Evolutionary conservation across 495 filamentous ascomycete genomes (phyloP), one percentile per base, ranked within the genome.

Genomic region (Xylaria nigripes): DNA sequence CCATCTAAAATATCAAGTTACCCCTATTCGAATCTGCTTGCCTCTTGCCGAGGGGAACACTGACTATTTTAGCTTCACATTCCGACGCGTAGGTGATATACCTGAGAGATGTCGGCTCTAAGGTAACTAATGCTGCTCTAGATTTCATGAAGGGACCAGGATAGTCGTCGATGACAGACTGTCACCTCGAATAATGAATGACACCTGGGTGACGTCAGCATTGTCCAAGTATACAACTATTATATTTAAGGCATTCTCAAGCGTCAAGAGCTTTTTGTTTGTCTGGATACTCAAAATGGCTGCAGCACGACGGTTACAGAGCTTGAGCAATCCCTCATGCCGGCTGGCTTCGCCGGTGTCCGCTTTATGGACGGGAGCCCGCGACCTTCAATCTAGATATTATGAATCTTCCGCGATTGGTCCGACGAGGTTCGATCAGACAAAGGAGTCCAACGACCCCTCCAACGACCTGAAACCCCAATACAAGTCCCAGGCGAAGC

Each of bases 401-500:
- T 41, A 19, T 15, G 21, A 21, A 4, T 52, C 41, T 12, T 45
- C 50, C 12, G 41, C 25, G 13, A 36, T 6, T 6, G 27, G 40
- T 2, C n/a, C 44, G 16, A 23, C 18, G 8, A 42, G 13, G 9
- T 24, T 32, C 19, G 57, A 60, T 10, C 51, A 59, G 22, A 61
- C 59, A 23, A 58, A 55, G 22, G 54, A 61, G 18, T 58, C 32
- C 9, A 61, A 61, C 22, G 45, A 59, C 18, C 44, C 52, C 0
- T 48, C 45, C 5, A 32, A 52, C 6, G 56, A 45, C 27, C 45
- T 36, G 30, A 52, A 23, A 19, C 46, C 53, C 23, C 51, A 46
- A 22, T 48, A 59, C 21, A 53, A 47, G 13, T 9, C 54, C 6
- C 51, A 61, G 19, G 55, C 51, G 15, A 51, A 53, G 22, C 27